Evolutionary conservation across 495 filamentous ascomycete species (phyloP).

Genomic region (Aspergillus bertholletiae): DNA sequence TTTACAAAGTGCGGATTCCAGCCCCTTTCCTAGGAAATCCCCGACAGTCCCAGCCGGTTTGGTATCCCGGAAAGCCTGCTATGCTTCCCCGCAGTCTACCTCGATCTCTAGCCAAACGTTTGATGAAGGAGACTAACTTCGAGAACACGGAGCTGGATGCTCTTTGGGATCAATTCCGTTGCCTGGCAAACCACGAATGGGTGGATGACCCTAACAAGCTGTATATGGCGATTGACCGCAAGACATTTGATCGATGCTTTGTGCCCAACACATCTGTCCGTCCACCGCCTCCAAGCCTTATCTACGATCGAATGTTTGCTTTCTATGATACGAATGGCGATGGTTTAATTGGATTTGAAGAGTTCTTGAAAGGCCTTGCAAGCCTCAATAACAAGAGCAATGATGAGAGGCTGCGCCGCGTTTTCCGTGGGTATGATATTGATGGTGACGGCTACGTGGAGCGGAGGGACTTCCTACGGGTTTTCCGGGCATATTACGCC

Average conservation of each 20-base stretch:
- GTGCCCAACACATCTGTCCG: conserved; percentile 74
- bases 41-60: conserved; percentile 69
- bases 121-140: conserved; percentile 70
- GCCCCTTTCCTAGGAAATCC: conserved; percentile 64
- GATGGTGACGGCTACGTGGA: conserved; percentile 85
- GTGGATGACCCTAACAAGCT: conserved; percentile 74
- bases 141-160: conserved; percentile 84
- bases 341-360: conserved; percentile 87
- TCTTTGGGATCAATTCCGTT: conserved; percentile 94
- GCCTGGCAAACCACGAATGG: conserved; percentile 83
- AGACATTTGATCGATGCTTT: conserved; percentile 87
- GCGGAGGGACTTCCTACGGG: conserved; percentile 83
- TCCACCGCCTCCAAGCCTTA: conserved; percentile 76
- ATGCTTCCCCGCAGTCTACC: conserved; percentile 61
- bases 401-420: conserved; percentile 62
- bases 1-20: conserved; percentile 86
- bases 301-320: conserved; percentile 93
- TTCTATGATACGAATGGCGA: conserved; percentile 93
- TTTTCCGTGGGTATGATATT: conserved; percentile 89
- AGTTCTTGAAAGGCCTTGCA: conserved; percentile 82
- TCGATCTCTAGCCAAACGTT: conserved; percentile 55
- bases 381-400: conserved; percentile 69
- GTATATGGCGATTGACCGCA: conserved; percentile 79
- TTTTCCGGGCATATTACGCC: conserved; percentile 88
- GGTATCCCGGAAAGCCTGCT: conserved; percentile 87